These are phyloP conservation scores for Kodamaea neixiangensis DNA, from an alignment of 805 yeast species.

Conservation along the genomic window DNA sequence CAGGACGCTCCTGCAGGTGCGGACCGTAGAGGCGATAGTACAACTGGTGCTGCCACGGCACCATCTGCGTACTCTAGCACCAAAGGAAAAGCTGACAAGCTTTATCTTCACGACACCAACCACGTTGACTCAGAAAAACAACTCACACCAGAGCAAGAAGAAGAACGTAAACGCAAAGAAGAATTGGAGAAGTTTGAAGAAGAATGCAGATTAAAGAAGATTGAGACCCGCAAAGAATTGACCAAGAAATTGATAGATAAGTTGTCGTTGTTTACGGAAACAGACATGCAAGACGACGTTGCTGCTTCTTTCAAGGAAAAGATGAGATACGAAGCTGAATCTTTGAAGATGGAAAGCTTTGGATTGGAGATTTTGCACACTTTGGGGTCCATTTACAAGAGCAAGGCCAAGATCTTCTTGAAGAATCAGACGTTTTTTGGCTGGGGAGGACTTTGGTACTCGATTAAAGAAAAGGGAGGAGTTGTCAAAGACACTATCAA, in stretches of 20 bases:
- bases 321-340: slow-evolving; percentile 79
- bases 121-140: slow-evolving; percentile 1
- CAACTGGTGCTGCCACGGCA: not conserved
- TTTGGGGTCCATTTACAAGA: slow-evolving; percentile 66
- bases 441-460: slow-evolving; percentile 67
- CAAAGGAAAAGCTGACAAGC: not conserved
- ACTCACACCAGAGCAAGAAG: slow-evolving; percentile 40
- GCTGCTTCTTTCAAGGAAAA: slow-evolving; percentile 56
- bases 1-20: not conserved
- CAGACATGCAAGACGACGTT: slow-evolving; percentile 47
- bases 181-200: slow-evolving; percentile 71
- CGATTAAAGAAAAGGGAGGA: slow-evolving; percentile 72
- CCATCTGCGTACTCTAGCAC: not conserved
- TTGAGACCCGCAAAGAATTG: slow-evolving; percentile 64
- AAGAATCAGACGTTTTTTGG: slow-evolving; percentile 66
- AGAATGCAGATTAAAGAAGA: slow-evolving; percentile 67
- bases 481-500: slow-evolving; percentile 71
- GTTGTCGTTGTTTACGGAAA: slow-evolving; percentile 45
- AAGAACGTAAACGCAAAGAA: slow-evolving; percentile 46
- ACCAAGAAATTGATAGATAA: slow-evolving; percentile 54
- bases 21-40: not conserved
- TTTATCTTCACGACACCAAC: slow-evolving; percentile 4
- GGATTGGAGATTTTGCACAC: slow-evolving; percentile 81
- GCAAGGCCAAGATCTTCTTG: slow-evolving; percentile 64
- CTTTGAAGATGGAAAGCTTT: slow-evolving; percentile 77